Evolutionary conservation across 2,329 filamentous ascomycete species (phyloP).

Genomic region (Stagonosporopsis vannaccii): DNA sequence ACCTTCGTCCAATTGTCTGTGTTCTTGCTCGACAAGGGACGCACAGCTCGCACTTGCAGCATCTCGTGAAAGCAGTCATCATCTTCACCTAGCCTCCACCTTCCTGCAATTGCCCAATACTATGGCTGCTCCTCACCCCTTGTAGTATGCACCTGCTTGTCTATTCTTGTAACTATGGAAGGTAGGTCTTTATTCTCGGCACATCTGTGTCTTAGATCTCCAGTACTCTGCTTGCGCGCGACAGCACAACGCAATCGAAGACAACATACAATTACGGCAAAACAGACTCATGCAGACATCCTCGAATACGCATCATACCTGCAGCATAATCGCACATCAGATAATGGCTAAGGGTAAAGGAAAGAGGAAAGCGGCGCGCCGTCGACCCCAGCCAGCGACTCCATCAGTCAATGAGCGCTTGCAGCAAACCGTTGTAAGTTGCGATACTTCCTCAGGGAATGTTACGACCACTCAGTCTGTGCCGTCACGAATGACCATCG

Average conservation of each 20-base stretch:
- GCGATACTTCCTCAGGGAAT: neutral
- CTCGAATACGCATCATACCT: slow-evolving; percentile 34
- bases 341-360: slow-evolving; percentile 27
- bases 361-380: slow-evolving; percentile 9
- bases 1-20: too few species aligned
- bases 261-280: slow-evolving; percentile 22
- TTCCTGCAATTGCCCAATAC: neutral
- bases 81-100: neutral
- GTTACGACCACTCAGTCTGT: neutral
- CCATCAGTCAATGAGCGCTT: slow-evolving; percentile 1
- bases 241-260: neutral
- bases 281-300: slow-evolving; percentile 33
- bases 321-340: slow-evolving; percentile 24
- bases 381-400: neutral
- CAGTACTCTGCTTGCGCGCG: neutral
- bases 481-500: neutral
- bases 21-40: neutral
- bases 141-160: neutral
- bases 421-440: neutral
- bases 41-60: neutral
- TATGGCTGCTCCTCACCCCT: neutral
- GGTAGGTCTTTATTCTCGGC: neutral
- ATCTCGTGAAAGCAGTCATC: neutral
- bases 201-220: neutral
- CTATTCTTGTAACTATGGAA: neutral